phyloP scores from a whole-genome alignment of 2,329 filamentous ascomycete species.

The Ceratocystis variospora region DNA sequence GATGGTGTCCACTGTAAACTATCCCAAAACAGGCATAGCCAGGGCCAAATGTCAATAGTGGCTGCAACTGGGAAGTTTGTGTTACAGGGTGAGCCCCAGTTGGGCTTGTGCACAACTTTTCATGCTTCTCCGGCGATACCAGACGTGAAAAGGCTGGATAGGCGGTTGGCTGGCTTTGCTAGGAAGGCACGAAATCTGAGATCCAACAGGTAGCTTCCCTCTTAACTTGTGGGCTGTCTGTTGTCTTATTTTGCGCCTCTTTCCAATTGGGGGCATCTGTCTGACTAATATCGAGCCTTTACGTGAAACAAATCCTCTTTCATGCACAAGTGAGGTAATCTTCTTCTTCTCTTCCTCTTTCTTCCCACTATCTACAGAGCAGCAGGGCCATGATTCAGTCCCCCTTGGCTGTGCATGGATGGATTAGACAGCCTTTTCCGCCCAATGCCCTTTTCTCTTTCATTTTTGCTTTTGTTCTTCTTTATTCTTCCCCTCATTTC shows the following conservation, averaged over 20 bases:
- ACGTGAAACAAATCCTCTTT: constrained; percentile 4
- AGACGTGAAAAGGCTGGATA: neutral
- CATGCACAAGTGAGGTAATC: neutral
- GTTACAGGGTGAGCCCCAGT: neutral
- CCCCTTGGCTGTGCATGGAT: neutral
- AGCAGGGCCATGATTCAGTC: neutral
- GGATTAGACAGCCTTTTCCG: constrained; percentile 2
- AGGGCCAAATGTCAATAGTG: constrained; percentile 5
- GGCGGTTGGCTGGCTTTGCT: neutral
- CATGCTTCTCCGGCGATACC: neutral
- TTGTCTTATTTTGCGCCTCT: neutral
- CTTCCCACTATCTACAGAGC: neutral
- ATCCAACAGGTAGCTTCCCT: neutral
- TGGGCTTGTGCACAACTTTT: neutral
- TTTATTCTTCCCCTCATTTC: neutral
- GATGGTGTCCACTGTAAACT: neutral
- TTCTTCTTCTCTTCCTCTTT: neutral
- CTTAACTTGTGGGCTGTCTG: no score
- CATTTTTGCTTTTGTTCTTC: neutral
- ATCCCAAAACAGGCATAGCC: neutral
- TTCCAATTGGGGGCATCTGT: neutral
- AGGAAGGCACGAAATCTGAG: neutral
- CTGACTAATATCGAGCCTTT: neutral
- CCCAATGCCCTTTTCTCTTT: neutral
- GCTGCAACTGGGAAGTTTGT: neutral